Evolutionary conservation across 2,329 filamentous ascomycete species (phyloP).

Genomic region (Colletotrichum orbiculare): DNA sequence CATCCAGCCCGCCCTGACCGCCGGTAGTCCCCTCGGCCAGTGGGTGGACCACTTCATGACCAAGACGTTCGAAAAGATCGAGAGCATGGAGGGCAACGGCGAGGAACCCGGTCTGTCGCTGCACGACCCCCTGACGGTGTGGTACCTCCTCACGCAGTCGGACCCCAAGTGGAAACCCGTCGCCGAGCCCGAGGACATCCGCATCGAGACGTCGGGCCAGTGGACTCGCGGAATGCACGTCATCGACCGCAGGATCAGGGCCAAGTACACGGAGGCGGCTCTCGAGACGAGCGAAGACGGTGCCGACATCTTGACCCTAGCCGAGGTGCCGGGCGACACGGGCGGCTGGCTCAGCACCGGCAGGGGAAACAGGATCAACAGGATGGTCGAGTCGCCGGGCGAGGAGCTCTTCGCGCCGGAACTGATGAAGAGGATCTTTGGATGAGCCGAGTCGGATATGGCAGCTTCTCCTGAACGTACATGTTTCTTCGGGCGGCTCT

Average conservation of each 20-base stretch:
- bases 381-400: slow-evolving; percentile 78
- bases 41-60: slow-evolving; percentile 80
- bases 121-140: slow-evolving; percentile 83
- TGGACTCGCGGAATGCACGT: slow-evolving; percentile 96
- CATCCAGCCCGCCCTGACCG: slow-evolving; percentile 65
- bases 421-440: slow-evolving; percentile 75
- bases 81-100: slow-evolving; percentile 68
- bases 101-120: slow-evolving; percentile 71
- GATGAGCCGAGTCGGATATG: slow-evolving; percentile 41
- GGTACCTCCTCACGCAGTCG: slow-evolving; percentile 77
- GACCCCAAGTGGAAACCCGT: slow-evolving; percentile 69
- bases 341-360: slow-evolving; percentile 78
- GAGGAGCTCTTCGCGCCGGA: slow-evolving; percentile 73
- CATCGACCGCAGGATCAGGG: slow-evolving; percentile 75
- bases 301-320: slow-evolving; percentile 50
- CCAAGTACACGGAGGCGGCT: slow-evolving; percentile 59
- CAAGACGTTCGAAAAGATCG: slow-evolving; percentile 77
- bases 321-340: slow-evolving; percentile 75
- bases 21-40: slow-evolving; percentile 77
- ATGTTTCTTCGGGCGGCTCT: slow-evolving; percentile 35
- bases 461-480: slow-evolving; percentile 22
- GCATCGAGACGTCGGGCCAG: slow-evolving; percentile 89
- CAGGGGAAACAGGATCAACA: slow-evolving; percentile 83
- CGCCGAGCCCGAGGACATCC: slow-evolving; percentile 78
- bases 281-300: slow-evolving; percentile 46